Conservation (phyloP, 495 filamentous ascomycete species). For the Viridothelium virens region DNA sequence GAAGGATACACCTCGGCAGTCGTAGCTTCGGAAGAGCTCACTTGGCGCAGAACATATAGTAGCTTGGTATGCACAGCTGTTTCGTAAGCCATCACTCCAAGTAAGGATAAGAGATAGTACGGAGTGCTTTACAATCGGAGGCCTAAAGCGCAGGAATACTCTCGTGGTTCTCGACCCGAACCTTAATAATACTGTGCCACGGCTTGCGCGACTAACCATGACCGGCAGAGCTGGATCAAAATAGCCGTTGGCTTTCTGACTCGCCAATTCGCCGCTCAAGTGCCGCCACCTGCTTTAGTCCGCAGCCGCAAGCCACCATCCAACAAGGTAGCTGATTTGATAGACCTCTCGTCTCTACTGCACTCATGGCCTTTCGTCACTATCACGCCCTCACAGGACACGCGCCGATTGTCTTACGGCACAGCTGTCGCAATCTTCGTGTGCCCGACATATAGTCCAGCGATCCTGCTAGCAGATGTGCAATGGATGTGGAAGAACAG, state of each 20-base stretch:
- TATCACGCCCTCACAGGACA: slow-evolving; percentile 4
- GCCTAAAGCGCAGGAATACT: too few species aligned
- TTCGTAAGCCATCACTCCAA: too few species aligned
- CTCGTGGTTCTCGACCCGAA: too few species aligned
- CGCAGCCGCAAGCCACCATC: not conserved
- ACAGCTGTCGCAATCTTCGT: not conserved
- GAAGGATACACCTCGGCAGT: too few species aligned
- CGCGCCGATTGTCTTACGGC: slow-evolving; percentile 2
- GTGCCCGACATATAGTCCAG: not conserved
- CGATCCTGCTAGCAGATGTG: not conserved
- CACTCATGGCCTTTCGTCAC: slow-evolving; percentile 11
- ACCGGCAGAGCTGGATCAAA: not conserved
- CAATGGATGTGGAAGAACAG: not conserved
- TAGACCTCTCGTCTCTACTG: slow-evolving; percentile 9
- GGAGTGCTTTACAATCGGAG: too few species aligned
- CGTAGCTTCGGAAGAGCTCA: too few species aligned
- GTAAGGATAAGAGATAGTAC: too few species aligned
- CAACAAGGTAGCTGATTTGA: slow-evolving; percentile 6
- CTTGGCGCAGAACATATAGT: too few species aligned
- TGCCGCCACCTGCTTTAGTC: slow-evolving; percentile 6
- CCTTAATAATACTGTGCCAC: not conserved
- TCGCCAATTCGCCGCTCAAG: slow-evolving; percentile 3
- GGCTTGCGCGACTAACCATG: not conserved
- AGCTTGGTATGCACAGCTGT: too few species aligned
- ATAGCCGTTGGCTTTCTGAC: slow-evolving; percentile 1